Evolutionary conservation across 768 basidiomycete species (phyloP).

Genomic region (Panaeolus cyanescens): DNA sequence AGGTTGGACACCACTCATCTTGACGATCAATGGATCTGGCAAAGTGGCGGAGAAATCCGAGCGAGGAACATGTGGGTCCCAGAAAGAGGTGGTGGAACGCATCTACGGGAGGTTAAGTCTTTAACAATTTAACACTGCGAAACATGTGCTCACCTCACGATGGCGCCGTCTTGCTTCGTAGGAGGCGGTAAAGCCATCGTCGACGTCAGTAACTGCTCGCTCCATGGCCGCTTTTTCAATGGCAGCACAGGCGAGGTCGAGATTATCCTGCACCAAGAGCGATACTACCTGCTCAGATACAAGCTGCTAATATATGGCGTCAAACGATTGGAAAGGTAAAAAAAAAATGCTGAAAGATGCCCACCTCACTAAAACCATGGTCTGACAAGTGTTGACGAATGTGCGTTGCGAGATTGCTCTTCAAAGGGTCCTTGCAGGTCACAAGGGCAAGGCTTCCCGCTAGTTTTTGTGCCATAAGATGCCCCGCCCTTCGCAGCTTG

Average conservation of each 20-base stretch:
- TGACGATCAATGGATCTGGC: constrained; percentile 89
- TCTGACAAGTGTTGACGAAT: constrained; percentile 82
- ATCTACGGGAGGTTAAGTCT: constrained; percentile 38
- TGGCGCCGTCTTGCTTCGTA: constrained; percentile 87
- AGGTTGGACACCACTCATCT: constrained; percentile 76
- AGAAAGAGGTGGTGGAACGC: constrained; percentile 77
- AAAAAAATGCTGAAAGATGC: constrained; percentile 7
- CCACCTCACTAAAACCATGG: constrained; percentile 87
- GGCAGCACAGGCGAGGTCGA: constrained; percentile 90
- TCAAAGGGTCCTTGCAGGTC: constrained; percentile 96
- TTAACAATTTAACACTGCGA: background rate
- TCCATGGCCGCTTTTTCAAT: constrained; percentile 99
- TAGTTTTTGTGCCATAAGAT: constrained; percentile 95
- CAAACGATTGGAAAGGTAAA: background rate
- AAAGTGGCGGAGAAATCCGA: constrained; percentile 71
- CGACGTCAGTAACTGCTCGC: constrained; percentile 88
- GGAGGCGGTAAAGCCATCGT: constrained; percentile 81
- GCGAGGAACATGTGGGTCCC: constrained; percentile 78
- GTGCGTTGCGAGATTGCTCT: constrained; percentile 88
- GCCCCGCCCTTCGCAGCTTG: constrained; percentile 88
- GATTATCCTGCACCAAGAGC: constrained; percentile 87
- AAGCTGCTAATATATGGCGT: constrained; percentile 45
- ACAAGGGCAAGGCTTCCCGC: constrained; percentile 96
- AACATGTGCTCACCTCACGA: constrained; percentile 60
- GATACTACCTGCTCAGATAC: constrained; percentile 79